Percentiles rank a stretch among this genome's conserved stretches.
phyloP scores from a whole-genome alignment of 441 rosid genomes.

The Erysimum cheiri region DNA sequence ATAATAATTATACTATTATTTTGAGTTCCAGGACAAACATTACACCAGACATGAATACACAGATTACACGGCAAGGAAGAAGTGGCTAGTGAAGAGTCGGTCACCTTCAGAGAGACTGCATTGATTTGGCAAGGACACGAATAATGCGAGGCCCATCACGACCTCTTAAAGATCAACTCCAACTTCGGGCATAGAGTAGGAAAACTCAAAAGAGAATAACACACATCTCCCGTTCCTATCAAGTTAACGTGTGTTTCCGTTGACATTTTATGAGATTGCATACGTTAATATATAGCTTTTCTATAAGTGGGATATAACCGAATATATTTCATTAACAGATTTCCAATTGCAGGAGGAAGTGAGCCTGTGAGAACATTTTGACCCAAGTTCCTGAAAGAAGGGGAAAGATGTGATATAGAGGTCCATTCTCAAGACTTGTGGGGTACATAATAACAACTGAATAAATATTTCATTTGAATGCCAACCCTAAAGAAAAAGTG shows the following conservation, averaged over 20 bases:
- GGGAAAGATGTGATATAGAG: constrained; percentile 8
- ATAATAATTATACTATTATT: not conserved
- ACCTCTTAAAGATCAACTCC: not conserved
- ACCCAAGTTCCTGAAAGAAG: constrained; percentile 34
- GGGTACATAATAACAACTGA: too few relatives aligned
- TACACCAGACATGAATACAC: not conserved
- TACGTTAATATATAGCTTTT: too few relatives aligned
- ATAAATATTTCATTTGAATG: too few relatives aligned
- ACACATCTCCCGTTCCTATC: too few relatives aligned
- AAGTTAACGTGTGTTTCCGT: too few relatives aligned
- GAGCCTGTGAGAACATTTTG: constrained; percentile 40
- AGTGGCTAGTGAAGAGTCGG: not conserved
- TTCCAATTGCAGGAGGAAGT: constrained; percentile 43
- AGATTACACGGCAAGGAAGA: not conserved
- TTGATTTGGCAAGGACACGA: not conserved
- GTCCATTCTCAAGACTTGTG: not conserved
- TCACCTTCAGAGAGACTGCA: not conserved
- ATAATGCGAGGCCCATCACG: not conserved
- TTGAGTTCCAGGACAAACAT: not conserved
- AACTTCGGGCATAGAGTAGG: too few relatives aligned
- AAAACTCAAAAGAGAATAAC: too few relatives aligned
- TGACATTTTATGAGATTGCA: too few relatives aligned
- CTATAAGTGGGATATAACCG: too few relatives aligned
- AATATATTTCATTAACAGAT: not conserved
- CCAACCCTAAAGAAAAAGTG: too few relatives aligned